Evolutionary conservation across 345 rosid species (phyloP).

Genomic region (Lepidium aucheri): DNA sequence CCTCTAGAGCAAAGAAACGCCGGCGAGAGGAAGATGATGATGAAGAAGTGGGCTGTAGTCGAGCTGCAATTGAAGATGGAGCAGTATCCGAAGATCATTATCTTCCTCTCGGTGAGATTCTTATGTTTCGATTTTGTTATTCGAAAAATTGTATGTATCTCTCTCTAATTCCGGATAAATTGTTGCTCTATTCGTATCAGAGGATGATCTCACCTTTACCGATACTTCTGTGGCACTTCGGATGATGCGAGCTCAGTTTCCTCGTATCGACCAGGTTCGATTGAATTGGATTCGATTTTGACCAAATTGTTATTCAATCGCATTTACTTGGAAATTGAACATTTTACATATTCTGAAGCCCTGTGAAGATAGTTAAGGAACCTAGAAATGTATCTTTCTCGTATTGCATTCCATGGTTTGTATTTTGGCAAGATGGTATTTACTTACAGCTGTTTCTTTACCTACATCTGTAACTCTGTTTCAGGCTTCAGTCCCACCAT

Average conservation of each 20-base stretch:
- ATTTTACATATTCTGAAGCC: neutral
- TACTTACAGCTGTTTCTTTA: neutral
- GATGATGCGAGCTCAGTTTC: conserved; percentile 93
- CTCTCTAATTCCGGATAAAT: neutral
- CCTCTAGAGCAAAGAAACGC: conserved; percentile 25
- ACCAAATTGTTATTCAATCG: neutral
- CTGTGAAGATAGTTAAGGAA: no score
- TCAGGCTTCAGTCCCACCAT: conserved; percentile 66
- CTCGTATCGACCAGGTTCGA: conserved; percentile 61
- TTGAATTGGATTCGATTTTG: neutral
- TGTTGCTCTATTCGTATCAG: conserved; percentile 27
- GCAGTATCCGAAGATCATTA: conserved; percentile 1
- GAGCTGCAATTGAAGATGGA: neutral
- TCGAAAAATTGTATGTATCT: neutral
- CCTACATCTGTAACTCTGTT: conserved; percentile 7
- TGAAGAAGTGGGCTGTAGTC: conserved; percentile 22
- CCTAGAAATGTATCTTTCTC: neutral
- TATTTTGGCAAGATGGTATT: neutral
- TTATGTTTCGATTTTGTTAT: neutral
- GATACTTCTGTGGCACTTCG: conserved; percentile 80
- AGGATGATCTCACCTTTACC: conserved; percentile 59
- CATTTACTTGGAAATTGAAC: neutral
- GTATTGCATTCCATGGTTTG: no score
- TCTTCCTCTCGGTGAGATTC: conserved; percentile 31
- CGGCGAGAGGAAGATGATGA: conserved; percentile 30